Percentiles rank a stretch among this genome's conserved stretches.
Evolutionary conservation across 2,329 filamentous ascomycete species (phyloP).

Genomic region (Epichloe uncinata): DNA sequence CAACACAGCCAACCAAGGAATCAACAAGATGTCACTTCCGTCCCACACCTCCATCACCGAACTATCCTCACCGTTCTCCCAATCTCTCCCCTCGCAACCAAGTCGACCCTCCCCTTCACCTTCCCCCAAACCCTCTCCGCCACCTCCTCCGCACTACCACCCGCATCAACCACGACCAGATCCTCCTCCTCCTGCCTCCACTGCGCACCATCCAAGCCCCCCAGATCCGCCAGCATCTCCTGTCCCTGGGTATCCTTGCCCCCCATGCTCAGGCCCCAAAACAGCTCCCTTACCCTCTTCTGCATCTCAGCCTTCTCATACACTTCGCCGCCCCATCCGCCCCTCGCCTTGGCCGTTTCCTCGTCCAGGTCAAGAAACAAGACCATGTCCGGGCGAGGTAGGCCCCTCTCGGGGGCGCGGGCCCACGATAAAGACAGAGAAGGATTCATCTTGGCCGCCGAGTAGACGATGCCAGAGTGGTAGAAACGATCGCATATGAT

Average conservation of each 20-base stretch:
- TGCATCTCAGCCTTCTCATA: slow-evolving; percentile 85
- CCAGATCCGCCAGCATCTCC: slow-evolving; percentile 11
- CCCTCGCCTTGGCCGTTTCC: slow-evolving; percentile 56
- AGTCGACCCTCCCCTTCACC: slow-evolving; percentile 32
- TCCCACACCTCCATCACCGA: slow-evolving; percentile 4
- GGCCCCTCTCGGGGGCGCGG: slow-evolving; percentile 67
- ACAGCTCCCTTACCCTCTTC: slow-evolving; percentile 60
- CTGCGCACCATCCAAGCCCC: slow-evolving; percentile 12
- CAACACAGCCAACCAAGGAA: too few species aligned
- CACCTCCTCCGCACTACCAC: slow-evolving; percentile 41
- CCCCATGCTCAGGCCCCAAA: slow-evolving; percentile 44
- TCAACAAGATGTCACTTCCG: neutral
- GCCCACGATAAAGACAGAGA: slow-evolving; percentile 65
- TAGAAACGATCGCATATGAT: slow-evolving; percentile 89
- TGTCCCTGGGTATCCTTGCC: slow-evolving; percentile 20
- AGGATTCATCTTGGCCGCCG: slow-evolving; percentile 69
- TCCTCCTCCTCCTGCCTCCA: slow-evolving; percentile 40
- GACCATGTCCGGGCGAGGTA: slow-evolving; percentile 78
- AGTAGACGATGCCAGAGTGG: slow-evolving; percentile 88
- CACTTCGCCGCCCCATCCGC: slow-evolving; percentile 79
- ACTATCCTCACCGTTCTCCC: slow-evolving; percentile 33
- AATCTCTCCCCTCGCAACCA: slow-evolving; percentile 35
- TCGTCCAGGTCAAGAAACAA: slow-evolving; percentile 76
- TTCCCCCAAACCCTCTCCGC: slow-evolving; percentile 41
- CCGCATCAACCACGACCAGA: slow-evolving; percentile 40